Percentiles rank a stretch among this genome's conserved stretches.
Conservation (phyloP, 352 stramenopile species). For the Globisporangium perplexum region DNA sequence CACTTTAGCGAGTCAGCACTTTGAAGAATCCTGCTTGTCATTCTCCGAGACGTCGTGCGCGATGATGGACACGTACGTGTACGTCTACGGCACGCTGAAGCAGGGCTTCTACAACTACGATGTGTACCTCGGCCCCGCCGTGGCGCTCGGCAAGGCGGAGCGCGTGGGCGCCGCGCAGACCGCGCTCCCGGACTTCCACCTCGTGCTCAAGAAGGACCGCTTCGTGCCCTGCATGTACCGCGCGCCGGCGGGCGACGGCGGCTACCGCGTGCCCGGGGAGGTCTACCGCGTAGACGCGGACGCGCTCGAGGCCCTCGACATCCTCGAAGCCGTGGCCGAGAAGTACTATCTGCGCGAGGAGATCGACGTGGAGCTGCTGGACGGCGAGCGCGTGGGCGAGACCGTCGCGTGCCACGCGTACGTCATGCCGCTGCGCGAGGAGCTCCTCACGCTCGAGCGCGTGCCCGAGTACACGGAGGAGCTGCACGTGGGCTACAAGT, state of each 20-base stretch:
- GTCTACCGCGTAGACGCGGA: constrained; percentile 57
- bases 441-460: constrained; percentile 40
- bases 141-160: constrained; percentile 38
- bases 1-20: neutral
- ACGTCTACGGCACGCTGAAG: constrained; percentile 83
- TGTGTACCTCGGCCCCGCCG: constrained; percentile 49
- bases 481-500: constrained; percentile 42
- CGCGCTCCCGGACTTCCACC: constrained; percentile 31
- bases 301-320: constrained; percentile 51
- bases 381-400: constrained; percentile 31
- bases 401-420: constrained; percentile 42
- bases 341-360: constrained; percentile 62
- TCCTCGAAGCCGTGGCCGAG: constrained; percentile 68
- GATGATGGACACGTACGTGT: constrained; percentile 41
- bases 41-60: too few species aligned
- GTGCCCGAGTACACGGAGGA: constrained; percentile 47
- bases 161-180: constrained; percentile 41
- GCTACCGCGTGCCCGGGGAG: constrained; percentile 51
- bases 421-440: constrained; percentile 47
- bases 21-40: too few species aligned
- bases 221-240: constrained; percentile 68
- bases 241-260: constrained; percentile 18
- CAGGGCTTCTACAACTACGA: constrained; percentile 65
- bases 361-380: constrained; percentile 48
- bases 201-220: constrained; percentile 55